Conservation (phyloP, 129 eudicot species). For the sunflower (Helianthus annuus) region HanXRQr2.0-SUNRISE NC_035447.2:50612841-50613340, state of each 20-base stretch:
- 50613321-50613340: conserved; percentile 73
- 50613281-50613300: conserved; percentile 85
- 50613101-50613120: conserved; percentile 89
- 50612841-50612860: conserved; percentile 7
- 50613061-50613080: not conserved
- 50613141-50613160: conserved; percentile 80
- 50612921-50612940: conserved; percentile 95
- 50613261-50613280: conserved; percentile 84
- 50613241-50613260: conserved; percentile 49
- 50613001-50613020: not conserved
- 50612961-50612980: conserved; percentile 81
- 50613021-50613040: not conserved
- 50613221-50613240: not conserved
- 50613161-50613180: conserved; percentile 81
- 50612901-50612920: conserved; percentile 60
- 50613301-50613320: conserved; percentile 69
- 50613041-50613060: not conserved
- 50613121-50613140: conserved; percentile 89
- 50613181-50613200: not conserved
- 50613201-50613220: not conserved
- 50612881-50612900: conserved; percentile 54
- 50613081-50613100: conserved; percentile 26
- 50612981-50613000: not conserved
- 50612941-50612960: conserved; percentile 89
- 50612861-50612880: conserved; percentile 54